phyloP scores from a whole-genome alignment of 2,329 filamentous ascomycete genomes.

The Fusarium dimerum region DNA sequence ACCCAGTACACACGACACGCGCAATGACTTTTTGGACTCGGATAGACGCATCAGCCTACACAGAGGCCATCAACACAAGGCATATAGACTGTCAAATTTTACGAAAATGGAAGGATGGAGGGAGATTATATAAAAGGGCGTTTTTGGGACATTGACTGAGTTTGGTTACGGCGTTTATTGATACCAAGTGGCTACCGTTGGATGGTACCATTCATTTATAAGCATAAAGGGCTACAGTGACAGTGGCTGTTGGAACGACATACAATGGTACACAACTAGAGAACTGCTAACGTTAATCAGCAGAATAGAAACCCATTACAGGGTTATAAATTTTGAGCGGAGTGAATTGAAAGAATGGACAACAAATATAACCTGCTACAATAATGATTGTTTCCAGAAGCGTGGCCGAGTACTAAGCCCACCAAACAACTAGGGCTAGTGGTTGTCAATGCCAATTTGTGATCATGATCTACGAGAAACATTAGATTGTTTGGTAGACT shows the following conservation, averaged over 20 bases:
- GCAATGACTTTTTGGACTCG: neutral
- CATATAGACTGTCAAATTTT: neutral
- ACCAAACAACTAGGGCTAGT: too few relatives aligned
- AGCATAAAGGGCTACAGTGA: neutral
- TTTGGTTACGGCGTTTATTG: neutral
- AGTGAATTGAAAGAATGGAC: too few relatives aligned
- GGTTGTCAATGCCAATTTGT: too few relatives aligned
- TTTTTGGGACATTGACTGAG: neutral
- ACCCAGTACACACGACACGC: neutral
- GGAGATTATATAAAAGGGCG: neutral
- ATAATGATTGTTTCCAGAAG: too few relatives aligned
- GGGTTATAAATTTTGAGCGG: too few relatives aligned
- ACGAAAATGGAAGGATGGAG: neutral
- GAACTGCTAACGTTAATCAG: neutral
- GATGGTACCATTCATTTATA: neutral
- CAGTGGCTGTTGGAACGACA: constrained; percentile 13
- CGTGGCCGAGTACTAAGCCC: too few relatives aligned
- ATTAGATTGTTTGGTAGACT: too few relatives aligned
- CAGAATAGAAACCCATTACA: too few relatives aligned
- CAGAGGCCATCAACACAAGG: neutral
- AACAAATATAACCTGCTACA: too few relatives aligned
- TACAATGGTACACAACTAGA: constrained; percentile 4
- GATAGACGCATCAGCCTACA: neutral
- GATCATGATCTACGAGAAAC: too few relatives aligned
- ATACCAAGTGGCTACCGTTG: neutral